phyloP scores from a whole-genome alignment of 2,329 filamentous ascomycete genomes.

The Colletotrichum plurivorum region DNA sequence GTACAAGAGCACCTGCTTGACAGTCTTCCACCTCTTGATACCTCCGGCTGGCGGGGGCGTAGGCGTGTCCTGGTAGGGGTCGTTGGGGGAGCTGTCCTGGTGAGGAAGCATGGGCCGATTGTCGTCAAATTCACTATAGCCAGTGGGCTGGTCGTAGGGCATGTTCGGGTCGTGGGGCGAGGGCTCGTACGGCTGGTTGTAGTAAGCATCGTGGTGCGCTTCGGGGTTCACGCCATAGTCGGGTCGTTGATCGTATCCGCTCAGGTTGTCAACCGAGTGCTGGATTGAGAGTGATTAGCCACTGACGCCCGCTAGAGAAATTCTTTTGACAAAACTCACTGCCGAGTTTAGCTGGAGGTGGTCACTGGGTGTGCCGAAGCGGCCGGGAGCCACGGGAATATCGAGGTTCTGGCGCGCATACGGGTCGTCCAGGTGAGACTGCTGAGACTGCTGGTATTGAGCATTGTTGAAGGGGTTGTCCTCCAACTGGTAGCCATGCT shows the following conservation, averaged over 20 bases:
- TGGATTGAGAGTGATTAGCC: conserved; percentile 43
- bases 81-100: conserved; percentile 64
- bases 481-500: conserved; percentile 85
- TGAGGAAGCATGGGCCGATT: conserved; percentile 82
- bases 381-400: conserved; percentile 48
- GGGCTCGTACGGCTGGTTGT: conserved; percentile 85
- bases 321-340: conserved; percentile 65
- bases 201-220: conserved; percentile 90
- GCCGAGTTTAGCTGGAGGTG: conserved; percentile 87
- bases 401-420: conserved; percentile 62
- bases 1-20: conserved; percentile 98
- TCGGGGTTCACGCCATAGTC: conserved; percentile 87
- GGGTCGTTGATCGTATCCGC: conserved; percentile 60
- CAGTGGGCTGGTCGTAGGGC: conserved; percentile 60
- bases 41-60: conserved; percentile 64
- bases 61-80: conserved; percentile 62
- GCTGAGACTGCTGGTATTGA: conserved; percentile 52
- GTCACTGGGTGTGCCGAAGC: conserved; percentile 75
- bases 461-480: conserved; percentile 76
- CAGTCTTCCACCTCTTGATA: conserved; percentile 95
- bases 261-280: conserved; percentile 68
- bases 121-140: conserved; percentile 73
- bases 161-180: conserved; percentile 70
- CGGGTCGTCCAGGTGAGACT: conserved; percentile 77
- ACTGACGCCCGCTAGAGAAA: not conserved